A percentile compares a stretch with the other conserved stretches of the same genome.
These are phyloP conservation scores for Periconia sp. DNA, from an alignment of 2,329 filamentous ascomycete species.

Conservation along the genomic window DNA sequence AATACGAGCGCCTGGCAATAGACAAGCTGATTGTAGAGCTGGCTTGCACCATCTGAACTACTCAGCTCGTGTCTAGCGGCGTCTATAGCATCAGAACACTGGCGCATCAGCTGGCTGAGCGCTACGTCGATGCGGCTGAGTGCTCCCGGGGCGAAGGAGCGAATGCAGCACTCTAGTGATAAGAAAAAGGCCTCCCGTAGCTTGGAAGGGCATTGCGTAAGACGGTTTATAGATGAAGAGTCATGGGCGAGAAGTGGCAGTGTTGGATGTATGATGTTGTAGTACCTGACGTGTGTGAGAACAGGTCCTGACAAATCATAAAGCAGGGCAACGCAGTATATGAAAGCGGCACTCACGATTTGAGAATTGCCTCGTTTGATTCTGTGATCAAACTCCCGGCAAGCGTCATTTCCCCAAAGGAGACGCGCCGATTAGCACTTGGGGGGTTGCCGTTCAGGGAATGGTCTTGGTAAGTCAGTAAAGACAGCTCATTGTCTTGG, in stretches of 20 bases:
- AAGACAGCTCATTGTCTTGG: constrained; percentile 19
- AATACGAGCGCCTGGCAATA: constrained; percentile 41
- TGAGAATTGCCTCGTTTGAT: constrained; percentile 41
- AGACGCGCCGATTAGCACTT: constrained; percentile 34
- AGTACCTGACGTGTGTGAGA: constrained; percentile 37
- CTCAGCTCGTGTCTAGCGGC: constrained; percentile 33
- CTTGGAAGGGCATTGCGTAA: constrained; percentile 42
- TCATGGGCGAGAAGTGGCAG: constrained; percentile 43
- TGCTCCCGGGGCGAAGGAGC: constrained; percentile 36
- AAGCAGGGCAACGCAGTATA: not conserved
- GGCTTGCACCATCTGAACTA: constrained; percentile 33
- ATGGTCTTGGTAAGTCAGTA: constrained; percentile 36
- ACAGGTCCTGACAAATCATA: not conserved
- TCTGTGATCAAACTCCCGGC: constrained; percentile 42
- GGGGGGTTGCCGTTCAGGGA: constrained; percentile 32
- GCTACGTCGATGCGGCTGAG: constrained; percentile 32
- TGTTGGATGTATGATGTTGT: constrained; percentile 43
- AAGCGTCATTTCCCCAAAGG: constrained; percentile 42
- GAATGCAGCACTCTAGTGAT: constrained; percentile 39
- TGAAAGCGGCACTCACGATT: constrained; percentile 44
- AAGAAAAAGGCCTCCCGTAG: constrained; percentile 45
- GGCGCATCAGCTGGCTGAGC: constrained; percentile 35
- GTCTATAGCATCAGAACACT: constrained; percentile 36
- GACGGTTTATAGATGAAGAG: constrained; percentile 37
- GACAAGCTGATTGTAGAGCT: constrained; percentile 40